Conservation (phyloP, 306 rosid species). For the Abrus pulchellus region DNA sequence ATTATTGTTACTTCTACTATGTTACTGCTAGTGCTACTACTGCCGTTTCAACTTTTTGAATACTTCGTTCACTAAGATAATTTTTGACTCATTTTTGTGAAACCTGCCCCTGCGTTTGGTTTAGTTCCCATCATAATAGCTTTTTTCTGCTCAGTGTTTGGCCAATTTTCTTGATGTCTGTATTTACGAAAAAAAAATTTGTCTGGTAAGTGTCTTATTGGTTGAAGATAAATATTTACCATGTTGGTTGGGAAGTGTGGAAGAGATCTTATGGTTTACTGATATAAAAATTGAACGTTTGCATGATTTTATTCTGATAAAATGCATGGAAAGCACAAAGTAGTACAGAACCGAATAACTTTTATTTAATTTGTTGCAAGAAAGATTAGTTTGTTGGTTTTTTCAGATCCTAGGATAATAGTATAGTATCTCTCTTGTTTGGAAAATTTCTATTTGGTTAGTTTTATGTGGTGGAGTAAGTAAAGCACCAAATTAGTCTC, state of each 20-base stretch:
- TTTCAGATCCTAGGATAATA: background rate
- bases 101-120: background rate
- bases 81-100: background rate
- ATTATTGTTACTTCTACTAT: background rate
- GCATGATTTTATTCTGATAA: background rate
- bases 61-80: background rate
- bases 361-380: background rate
- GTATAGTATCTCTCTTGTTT: conserved; percentile 17
- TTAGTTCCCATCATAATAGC: background rate
- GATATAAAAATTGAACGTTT: background rate
- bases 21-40: background rate
- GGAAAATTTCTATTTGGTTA: conserved; percentile 1
- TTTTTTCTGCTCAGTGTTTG: background rate
- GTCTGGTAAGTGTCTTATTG: background rate
- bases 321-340: background rate
- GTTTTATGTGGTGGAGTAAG: background rate
- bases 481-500: too few species aligned
- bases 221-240: conserved; percentile 5
- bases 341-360: background rate
- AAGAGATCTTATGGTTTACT: conserved; percentile 17
- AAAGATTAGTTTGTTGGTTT: conserved; percentile 13
- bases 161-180: background rate
- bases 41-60: conserved; percentile 1
- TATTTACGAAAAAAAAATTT: background rate
- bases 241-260: background rate